Evolutionary conservation across 139 green algal genomes (phyloP), one percentile per base, ranked within the genome.

Genomic region (Axilococcus clingmanii): DNA sequence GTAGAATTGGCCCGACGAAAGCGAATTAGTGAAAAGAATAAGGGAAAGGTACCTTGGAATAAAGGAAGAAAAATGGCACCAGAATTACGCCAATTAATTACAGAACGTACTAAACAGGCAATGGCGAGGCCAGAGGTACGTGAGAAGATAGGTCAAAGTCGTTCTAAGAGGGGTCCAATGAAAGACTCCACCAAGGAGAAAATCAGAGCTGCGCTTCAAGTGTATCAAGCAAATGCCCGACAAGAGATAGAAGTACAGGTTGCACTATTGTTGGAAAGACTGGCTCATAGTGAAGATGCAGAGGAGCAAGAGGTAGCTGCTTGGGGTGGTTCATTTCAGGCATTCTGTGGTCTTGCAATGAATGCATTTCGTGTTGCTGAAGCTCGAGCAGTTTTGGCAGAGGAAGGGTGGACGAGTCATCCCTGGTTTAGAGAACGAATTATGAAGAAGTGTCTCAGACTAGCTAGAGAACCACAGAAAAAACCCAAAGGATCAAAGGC

Each of bases 31-130:
- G n/a, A 37, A 2, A 68, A 68, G 19, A 85, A 85, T 65, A 59
- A 51, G 5, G 77, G 77, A 5, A 64, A 51, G 20, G 16, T n/a
- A 27, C 59, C 77, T 1, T 85, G 77, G 77, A 85, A 85, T 63
- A 77, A 74, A 33, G 77, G 77, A 12, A 45, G 67, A 0, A 73
- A 42, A 17, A 40, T 47, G 22, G 11, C 48, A 22, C 20, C 41
- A 51, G 38, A 71, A 38, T 59, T 62, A 9, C 61, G 61, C 44
- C 63, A 41, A 4, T 63, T 63, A 25, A 76, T 76, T 44, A 45
- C 32, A 11, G 48, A 59, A 7, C 45, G 45, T 23, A 77, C 68
- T 3, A 27, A 35, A 30, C 27, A 59, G 23, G 68, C 68, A 19
- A 77, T 77, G 68, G 34, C 60, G 32, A 51, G 68, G 6, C 63